Conservation (phyloP, 768 basidiomycete genomes). For the Mycena albidolilacea region DNA sequence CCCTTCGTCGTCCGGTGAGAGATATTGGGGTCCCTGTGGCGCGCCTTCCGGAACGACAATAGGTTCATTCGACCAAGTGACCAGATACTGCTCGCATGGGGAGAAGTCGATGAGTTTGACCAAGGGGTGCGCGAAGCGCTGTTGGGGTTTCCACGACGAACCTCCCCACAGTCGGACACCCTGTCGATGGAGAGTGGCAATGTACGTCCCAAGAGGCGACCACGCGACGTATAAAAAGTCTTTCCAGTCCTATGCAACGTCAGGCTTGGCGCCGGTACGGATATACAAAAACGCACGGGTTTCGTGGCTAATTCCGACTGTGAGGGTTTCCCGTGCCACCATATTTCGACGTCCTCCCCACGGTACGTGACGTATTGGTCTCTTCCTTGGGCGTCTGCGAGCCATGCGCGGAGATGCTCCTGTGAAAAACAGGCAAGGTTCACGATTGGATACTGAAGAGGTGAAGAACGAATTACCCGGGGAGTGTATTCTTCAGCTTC, state of each 20-base stretch:
- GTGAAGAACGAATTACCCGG: constrained; percentile 65
- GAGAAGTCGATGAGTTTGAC: constrained; percentile 98
- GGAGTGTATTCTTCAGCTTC: constrained; percentile 80
- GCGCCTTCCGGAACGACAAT: constrained; percentile 89
- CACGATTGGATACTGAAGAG: constrained; percentile 5
- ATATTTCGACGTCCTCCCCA: constrained; percentile 90
- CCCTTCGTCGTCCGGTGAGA: constrained; percentile 95
- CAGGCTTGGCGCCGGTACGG: constrained; percentile 23
- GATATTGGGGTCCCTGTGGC: constrained; percentile 85
- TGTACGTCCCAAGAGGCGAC: constrained; percentile 96
- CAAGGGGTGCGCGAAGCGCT: constrained; percentile 94
- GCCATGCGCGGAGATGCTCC: constrained; percentile 97
- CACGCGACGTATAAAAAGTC: constrained; percentile 94
- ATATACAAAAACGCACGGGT: constrained; percentile 65
- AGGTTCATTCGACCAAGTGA: constrained; percentile 97
- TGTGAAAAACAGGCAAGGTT: constrained; percentile 49
- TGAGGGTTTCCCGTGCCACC: constrained; percentile 94
- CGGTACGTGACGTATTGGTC: constrained; percentile 97
- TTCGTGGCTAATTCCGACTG: constrained; percentile 87
- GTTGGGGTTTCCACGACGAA: constrained; percentile 87
- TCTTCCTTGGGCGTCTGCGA: constrained; percentile 91
- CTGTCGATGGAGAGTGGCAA: constrained; percentile 94
- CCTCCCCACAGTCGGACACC: constrained; percentile 98
- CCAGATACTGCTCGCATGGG: constrained; percentile 95
- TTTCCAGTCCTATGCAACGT: constrained; percentile 84